These are phyloP conservation scores for Deakozyma indianensis DNA, from an alignment of 805 yeast species.

Conservation along the genomic window DNA sequence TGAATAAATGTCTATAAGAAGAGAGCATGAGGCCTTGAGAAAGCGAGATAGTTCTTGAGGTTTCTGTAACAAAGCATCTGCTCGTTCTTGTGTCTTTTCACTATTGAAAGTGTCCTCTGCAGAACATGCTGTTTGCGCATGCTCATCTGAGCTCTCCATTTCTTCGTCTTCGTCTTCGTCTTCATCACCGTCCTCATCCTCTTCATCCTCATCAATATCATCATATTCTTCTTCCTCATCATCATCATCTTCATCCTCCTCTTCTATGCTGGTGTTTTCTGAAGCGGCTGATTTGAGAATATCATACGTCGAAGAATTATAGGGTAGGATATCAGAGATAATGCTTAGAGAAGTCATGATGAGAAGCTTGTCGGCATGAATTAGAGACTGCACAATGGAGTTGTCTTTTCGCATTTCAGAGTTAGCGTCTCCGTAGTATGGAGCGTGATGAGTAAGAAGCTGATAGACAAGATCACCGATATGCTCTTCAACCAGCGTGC, in stretches of 20 bases:
- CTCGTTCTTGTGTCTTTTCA: slow-evolving; percentile 14
- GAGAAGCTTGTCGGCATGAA: slow-evolving; percentile 60
- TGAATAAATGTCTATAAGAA: slow-evolving; percentile 49
- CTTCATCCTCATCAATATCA: slow-evolving; percentile 5
- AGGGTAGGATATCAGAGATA: slow-evolving; percentile 45
- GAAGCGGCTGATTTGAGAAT: slow-evolving; percentile 36
- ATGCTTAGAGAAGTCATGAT: slow-evolving; percentile 40
- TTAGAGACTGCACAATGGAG: slow-evolving; percentile 48
- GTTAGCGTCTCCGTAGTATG: slow-evolving; percentile 12
- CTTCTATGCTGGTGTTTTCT: slow-evolving; percentile 11
- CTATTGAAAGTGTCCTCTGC: not conserved
- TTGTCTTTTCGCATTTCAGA: slow-evolving; percentile 19
- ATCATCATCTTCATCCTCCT: slow-evolving; percentile 10
- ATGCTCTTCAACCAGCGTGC: slow-evolving; percentile 31
- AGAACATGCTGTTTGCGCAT: no score
- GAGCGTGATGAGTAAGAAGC: slow-evolving; percentile 37
- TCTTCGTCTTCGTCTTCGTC: not conserved
- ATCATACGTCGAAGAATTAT: slow-evolving; percentile 28
- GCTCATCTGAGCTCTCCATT: not conserved
- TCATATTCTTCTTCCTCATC: slow-evolving; percentile 5
- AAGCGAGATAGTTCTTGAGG: slow-evolving; percentile 10
- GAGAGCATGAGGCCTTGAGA: slow-evolving; percentile 28
- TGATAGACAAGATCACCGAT: slow-evolving; percentile 33
- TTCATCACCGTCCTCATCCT: slow-evolving; percentile 3
- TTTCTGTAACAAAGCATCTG: slow-evolving; percentile 18